Conservation (phyloP, 768 basidiomycete genomes). For the Pleurotus platypus region DNA sequence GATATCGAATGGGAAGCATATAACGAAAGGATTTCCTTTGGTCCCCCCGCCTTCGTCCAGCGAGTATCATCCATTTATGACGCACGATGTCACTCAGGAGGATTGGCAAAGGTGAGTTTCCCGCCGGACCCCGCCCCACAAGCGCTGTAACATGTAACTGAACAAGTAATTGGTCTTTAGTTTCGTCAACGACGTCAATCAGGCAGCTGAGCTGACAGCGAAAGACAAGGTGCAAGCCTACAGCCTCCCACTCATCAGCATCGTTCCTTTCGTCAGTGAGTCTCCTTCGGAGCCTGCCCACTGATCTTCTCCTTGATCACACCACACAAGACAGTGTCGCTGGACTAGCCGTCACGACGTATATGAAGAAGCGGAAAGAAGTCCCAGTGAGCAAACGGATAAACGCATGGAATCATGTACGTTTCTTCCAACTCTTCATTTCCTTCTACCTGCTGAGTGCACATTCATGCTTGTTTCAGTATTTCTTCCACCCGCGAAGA, state of each 20-base stretch:
- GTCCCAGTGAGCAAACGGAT: slow-evolving; percentile 36
- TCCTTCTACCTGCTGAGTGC: too few species aligned
- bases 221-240: slow-evolving; percentile 25
- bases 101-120: slow-evolving; percentile 44
- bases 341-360: slow-evolving; percentile 25
- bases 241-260: slow-evolving; percentile 21
- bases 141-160: not conserved
- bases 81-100: slow-evolving; percentile 43
- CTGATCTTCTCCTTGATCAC: too few species aligned
- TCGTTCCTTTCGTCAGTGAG: slow-evolving; percentile 28
- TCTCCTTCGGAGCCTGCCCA: not conserved
- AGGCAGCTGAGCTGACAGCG: slow-evolving; percentile 27
- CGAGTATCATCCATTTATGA: slow-evolving; percentile 44
- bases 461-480: slow-evolving; percentile 21
- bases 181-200: slow-evolving; percentile 35
- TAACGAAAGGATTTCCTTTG: slow-evolving; percentile 41
- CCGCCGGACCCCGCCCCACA: not conserved
- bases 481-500: slow-evolving; percentile 44
- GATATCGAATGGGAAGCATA: slow-evolving; percentile 22
- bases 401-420: slow-evolving; percentile 49
- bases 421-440: slow-evolving; percentile 11
- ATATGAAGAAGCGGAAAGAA: slow-evolving; percentile 27
- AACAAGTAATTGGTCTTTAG: slow-evolving; percentile 19
- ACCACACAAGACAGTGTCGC: slow-evolving; percentile 13
- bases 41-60: slow-evolving; percentile 34